Conservation (phyloP, 352 stramenopile genomes). For the Pythium dissimile region DNA sequence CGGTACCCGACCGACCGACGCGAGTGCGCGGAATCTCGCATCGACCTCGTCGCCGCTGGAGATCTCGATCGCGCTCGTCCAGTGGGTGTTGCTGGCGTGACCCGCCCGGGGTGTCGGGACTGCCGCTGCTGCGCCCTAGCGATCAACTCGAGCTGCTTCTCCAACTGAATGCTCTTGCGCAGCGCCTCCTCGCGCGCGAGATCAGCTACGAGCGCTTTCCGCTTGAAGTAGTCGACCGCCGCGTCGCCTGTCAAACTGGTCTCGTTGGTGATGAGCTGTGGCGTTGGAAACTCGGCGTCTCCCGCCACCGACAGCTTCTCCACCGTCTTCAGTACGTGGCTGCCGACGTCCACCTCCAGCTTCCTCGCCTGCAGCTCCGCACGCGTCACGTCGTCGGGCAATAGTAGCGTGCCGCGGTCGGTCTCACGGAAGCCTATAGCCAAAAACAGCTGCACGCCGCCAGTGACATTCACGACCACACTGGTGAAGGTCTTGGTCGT, state of each 20-base stretch:
- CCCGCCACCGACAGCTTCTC: slow-evolving; percentile 2
- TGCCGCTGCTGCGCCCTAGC: slow-evolving; percentile 2
- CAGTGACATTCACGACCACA: slow-evolving; percentile 27
- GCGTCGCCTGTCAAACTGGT: neutral
- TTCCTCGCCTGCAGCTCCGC: slow-evolving; percentile 30
- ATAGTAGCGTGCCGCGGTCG: slow-evolving; percentile 28
- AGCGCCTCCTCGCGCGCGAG: slow-evolving; percentile 25
- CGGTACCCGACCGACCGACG: too few relatives aligned
- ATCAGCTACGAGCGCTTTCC: slow-evolving; percentile 26
- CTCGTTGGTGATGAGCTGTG: neutral
- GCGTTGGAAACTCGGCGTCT: slow-evolving; percentile 1
- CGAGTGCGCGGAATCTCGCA: neutral
- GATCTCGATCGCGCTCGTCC: neutral
- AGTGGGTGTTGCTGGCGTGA: neutral
- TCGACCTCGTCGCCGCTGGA: neutral
- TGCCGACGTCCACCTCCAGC: slow-evolving; percentile 47
- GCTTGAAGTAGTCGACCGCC: slow-evolving; percentile 28
- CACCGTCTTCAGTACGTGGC: slow-evolving; percentile 4
- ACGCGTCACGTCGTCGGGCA: slow-evolving; percentile 26
- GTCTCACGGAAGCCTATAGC: slow-evolving; percentile 57
- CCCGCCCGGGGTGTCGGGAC: neutral
- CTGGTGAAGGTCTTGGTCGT: slow-evolving; percentile 46
- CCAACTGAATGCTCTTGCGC: slow-evolving; percentile 19
- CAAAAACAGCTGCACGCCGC: slow-evolving; percentile 40
- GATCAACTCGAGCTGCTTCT: slow-evolving; percentile 27